Percentiles rank a stretch among this genome's conserved stretches.
Evolutionary conservation across 768 basidiomycete species (phyloP).

Genomic region (Mrakia frigida): DNA sequence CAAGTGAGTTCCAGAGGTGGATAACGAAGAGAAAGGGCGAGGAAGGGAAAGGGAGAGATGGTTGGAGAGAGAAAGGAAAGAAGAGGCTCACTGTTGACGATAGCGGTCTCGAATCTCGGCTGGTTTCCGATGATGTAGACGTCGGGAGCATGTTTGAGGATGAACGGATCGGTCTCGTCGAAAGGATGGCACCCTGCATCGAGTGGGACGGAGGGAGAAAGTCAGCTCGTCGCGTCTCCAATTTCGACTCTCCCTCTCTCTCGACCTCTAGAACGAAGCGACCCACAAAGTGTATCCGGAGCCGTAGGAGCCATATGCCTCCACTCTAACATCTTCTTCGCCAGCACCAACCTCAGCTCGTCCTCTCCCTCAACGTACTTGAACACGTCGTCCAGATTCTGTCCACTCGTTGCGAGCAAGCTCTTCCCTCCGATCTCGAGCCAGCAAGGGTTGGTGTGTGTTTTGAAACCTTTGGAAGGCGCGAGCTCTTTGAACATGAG

Average conservation of each 20-base stretch:
- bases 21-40: slow-evolving; percentile 12
- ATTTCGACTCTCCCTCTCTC: no score
- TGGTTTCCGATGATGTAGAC: slow-evolving; percentile 92
- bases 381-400: slow-evolving; percentile 90
- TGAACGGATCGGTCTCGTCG: slow-evolving; percentile 78
- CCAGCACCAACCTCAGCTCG: slow-evolving; percentile 56
- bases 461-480: slow-evolving; percentile 52
- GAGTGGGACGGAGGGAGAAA: background rate
- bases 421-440: slow-evolving; percentile 57
- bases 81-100: slow-evolving; percentile 50
- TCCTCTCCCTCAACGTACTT: slow-evolving; percentile 71
- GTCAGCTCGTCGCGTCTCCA: background rate
- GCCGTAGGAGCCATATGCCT: slow-evolving; percentile 97
- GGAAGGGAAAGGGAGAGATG: background rate
- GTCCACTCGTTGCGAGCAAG: slow-evolving; percentile 81
- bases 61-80: background rate
- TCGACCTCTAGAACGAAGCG: background rate
- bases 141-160: slow-evolving; percentile 77
- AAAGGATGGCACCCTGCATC: slow-evolving; percentile 83
- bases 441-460: slow-evolving; percentile 87
- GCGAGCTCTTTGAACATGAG: slow-evolving; percentile 62
- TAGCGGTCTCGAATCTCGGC: slow-evolving; percentile 67
- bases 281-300: slow-evolving; percentile 80
- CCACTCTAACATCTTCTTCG: slow-evolving; percentile 79
- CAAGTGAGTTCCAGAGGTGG: no score